Base-by-base conservation (phyloP, 2,329 filamentous ascomycete species). In the Plectosphaerella cucumerina region DNA sequence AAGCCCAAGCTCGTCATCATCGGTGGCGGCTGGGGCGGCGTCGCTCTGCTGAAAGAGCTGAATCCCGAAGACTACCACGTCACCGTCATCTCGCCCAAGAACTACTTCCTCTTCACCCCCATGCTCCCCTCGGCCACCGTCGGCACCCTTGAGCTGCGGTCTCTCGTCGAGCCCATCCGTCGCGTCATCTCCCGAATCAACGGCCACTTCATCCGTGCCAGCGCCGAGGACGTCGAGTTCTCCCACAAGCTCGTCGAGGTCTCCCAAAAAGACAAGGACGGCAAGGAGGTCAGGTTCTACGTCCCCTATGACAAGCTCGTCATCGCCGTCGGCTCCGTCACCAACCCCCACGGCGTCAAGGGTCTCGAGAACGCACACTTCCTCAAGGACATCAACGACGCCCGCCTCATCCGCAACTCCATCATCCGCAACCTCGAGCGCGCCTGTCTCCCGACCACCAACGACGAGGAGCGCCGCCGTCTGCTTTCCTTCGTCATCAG, bases 51-150 rank as follows among this genome's bases (percentile, higher is more conserved):
- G 59, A 99, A 99, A 73, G 87, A 90, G 55, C 71, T 99, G 56
- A 88, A 93, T 55, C 86, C 91, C 0, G 90, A 92, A 12, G 90
- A 97, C 60, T 99, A 97, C 65, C 92, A 99, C 68, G 86, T 99
- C 59, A 97, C 93, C 5, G 87, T 99, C 37, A 87, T 99, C 42
- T 96, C 91, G 12, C 93, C 94, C 0, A 88, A 88, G 34, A 97
- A 97, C 63, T 96, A 97, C 72, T 99, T 99, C 72, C 74, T 99
- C 31, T 99, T 99, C 69, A 99, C 94, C 2, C 94, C 94, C 1
- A 97, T 99, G 92, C 77, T 99, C 42, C 94, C 94, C 2, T 96
- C 91, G 33, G 95, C 94, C 8, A 99, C 95, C 0, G 94, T 99
- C 6, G 95, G 95, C 12, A 99, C 94, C 0, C 76, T 99, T 31